These are phyloP conservation scores for Solanum hybrid DNA, from an alignment of 305 asterid species.

Conservation along the genomic window DNA sequence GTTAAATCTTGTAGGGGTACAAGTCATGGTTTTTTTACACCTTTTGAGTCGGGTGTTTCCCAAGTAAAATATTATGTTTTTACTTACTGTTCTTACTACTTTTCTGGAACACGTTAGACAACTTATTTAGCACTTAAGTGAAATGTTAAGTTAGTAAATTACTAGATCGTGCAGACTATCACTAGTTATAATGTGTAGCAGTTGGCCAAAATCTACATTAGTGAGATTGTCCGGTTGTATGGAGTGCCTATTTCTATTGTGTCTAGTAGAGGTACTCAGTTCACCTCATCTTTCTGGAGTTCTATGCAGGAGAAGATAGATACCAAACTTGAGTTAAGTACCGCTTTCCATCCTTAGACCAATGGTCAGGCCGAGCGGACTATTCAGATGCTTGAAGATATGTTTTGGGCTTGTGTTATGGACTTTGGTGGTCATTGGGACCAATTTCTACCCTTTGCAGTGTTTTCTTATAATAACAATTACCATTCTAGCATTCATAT, in stretches of 20 bases:
- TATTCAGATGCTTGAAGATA: not conserved
- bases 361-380: not conserved
- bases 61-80: not conserved
- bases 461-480: not conserved
- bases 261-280: not conserved
- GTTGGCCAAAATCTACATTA: not conserved
- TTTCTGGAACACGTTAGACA: not conserved
- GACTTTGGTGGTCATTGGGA: not conserved
- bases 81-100: not conserved
- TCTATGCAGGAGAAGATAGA: not conserved
- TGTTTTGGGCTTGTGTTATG: not conserved
- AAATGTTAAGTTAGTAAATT: not conserved
- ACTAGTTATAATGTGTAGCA: not conserved
- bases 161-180: not conserved
- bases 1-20: not conserved
- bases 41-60: not conserved
- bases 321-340: not conserved
- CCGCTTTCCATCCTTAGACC: not conserved
- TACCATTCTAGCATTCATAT: not conserved
- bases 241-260: not conserved
- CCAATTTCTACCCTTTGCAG: not conserved
- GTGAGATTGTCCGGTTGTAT: not conserved
- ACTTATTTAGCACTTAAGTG: not conserved
- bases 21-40: not conserved
- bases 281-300: not conserved